Evolutionary conservation across 2,329 filamentous ascomycete genomes (phyloP).

Genomic region (Talaromyces piceae): DNA sequence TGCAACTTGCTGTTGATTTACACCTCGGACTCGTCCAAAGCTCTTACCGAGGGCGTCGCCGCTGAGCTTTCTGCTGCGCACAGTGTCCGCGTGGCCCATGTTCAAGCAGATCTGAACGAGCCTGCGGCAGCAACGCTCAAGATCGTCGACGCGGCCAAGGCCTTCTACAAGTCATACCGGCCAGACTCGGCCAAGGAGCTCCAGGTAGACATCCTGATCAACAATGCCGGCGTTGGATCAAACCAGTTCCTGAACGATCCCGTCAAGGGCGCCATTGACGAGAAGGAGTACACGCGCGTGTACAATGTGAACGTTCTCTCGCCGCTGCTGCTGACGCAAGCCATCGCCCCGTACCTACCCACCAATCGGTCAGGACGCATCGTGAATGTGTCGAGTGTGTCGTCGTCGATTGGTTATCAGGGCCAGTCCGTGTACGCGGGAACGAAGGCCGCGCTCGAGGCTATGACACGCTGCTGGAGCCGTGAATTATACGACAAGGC

Average conservation of each 20-base stretch:
- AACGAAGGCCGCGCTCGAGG: constrained; percentile 59
- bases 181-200: constrained; percentile 41
- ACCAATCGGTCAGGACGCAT: constrained; percentile 59
- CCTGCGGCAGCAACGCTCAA: constrained; percentile 49
- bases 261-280: constrained; percentile 52
- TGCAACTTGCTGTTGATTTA: constrained; percentile 63
- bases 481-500: constrained; percentile 54
- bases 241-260: constrained; percentile 53
- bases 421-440: constrained; percentile 57
- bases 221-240: constrained; percentile 66
- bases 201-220: constrained; percentile 75
- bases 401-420: constrained; percentile 49
- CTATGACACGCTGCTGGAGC: constrained; percentile 62
- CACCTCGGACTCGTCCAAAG: constrained; percentile 55
- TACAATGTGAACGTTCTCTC: constrained; percentile 78
- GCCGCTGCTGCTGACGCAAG: constrained; percentile 70
- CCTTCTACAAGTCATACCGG: constrained; percentile 31
- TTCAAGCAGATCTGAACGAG: constrained; percentile 66
- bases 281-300: constrained; percentile 60
- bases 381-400: constrained; percentile 55
- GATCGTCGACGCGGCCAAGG: constrained; percentile 52
- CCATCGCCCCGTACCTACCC: constrained; percentile 61
- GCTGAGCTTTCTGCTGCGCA: constrained; percentile 48
- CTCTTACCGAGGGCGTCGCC: constrained; percentile 48
- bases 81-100: constrained; percentile 51